Percentiles rank a stretch among this genome's conserved stretches.
Conservation (phyloP, 1,139 yeast species). For the Suhomyces anneliseae region DNA sequence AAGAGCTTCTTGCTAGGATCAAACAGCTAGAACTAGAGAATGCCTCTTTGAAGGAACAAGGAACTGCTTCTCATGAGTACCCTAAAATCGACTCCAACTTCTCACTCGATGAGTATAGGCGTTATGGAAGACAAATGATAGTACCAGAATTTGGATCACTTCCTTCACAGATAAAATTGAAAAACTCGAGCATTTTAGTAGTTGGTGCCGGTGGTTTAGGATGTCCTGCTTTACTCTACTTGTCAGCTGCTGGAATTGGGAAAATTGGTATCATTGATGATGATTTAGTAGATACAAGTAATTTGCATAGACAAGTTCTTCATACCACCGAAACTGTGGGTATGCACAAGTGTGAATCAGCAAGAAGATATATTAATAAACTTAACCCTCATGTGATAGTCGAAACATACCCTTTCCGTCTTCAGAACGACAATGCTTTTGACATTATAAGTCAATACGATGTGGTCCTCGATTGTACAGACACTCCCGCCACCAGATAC, state of each 20-base stretch:
- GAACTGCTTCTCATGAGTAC: not conserved
- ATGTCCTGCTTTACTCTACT: conserved; percentile 82
- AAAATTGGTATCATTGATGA: conserved; percentile 82
- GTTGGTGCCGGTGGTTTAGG: conserved; percentile 98
- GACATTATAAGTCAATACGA: conserved; percentile 65
- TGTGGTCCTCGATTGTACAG: conserved; percentile 88
- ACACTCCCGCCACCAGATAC: conserved; percentile 85
- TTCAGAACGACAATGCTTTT: conserved; percentile 61
- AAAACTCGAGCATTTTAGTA: conserved; percentile 61
- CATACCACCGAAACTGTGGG: conserved; percentile 73
- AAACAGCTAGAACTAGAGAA: conserved; percentile 28
- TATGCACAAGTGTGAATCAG: conserved; percentile 73
- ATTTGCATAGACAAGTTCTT: conserved; percentile 85
- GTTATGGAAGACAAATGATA: conserved; percentile 95
- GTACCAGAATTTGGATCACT: conserved; percentile 72
- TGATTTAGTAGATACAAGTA: conserved; percentile 80
- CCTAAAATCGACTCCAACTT: conserved; percentile 14
- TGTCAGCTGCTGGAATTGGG: conserved; percentile 90
- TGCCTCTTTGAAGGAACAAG: conserved; percentile 14
- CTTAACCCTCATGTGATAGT: conserved; percentile 71
- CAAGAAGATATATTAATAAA: conserved; percentile 49
- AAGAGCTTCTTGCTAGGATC: conserved; percentile 23
- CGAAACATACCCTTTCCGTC: conserved; percentile 49
- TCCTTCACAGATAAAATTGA: conserved; percentile 57
- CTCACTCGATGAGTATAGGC: conserved; percentile 63